These are phyloP conservation scores for Epichloe sp. DNA, from an alignment of 2,329 filamentous ascomycete genomes.

Conservation along the genomic window DNA sequence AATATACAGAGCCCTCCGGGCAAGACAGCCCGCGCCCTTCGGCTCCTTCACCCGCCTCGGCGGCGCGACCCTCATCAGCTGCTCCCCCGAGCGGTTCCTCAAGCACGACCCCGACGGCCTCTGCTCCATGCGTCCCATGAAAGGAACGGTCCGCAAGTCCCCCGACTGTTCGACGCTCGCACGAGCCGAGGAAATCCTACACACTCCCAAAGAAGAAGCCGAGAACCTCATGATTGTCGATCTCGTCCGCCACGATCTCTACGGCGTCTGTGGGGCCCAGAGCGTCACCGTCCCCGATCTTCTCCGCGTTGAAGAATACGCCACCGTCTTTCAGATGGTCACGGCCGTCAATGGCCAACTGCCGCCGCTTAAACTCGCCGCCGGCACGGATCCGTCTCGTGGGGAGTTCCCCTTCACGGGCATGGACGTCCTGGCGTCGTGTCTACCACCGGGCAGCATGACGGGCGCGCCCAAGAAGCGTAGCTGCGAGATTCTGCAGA, in stretches of 20 bases:
- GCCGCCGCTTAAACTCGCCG: slow-evolving; percentile 14
- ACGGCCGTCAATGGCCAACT: slow-evolving; percentile 68
- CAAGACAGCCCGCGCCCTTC: slow-evolving; percentile 69
- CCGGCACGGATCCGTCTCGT: slow-evolving; percentile 5
- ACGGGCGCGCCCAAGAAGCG: slow-evolving; percentile 92
- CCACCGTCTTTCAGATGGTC: slow-evolving; percentile 83
- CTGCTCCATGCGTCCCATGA: slow-evolving; percentile 84
- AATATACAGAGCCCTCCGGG: slow-evolving; percentile 57
- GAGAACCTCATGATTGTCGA: slow-evolving; percentile 99
- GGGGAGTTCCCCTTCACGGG: slow-evolving; percentile 36
- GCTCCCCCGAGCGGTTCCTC: slow-evolving; percentile 83
- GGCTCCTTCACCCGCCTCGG: slow-evolving; percentile 68
- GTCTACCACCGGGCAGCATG: slow-evolving; percentile 86
- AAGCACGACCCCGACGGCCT: slow-evolving; percentile 37
- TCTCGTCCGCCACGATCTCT: slow-evolving; percentile 84
- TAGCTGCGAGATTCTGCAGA: slow-evolving; percentile 67
- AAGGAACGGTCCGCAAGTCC: slow-evolving; percentile 82
- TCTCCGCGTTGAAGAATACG: slow-evolving; percentile 81
- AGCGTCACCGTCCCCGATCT: slow-evolving; percentile 64
- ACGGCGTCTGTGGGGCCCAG: slow-evolving; percentile 66
- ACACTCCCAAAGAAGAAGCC: slow-evolving; percentile 77
- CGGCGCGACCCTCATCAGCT: slow-evolving; percentile 59
- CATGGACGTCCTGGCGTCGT: slow-evolving; percentile 62
- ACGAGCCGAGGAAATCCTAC: slow-evolving; percentile 59
- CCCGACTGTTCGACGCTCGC: slow-evolving; percentile 51